A percentile compares a stretch with the other conserved stretches of the same genome.
These are phyloP conservation scores for Eragrostis curvula DNA, from an alignment of 176 grass and related monocot species.

Conservation along the genomic window DNA sequence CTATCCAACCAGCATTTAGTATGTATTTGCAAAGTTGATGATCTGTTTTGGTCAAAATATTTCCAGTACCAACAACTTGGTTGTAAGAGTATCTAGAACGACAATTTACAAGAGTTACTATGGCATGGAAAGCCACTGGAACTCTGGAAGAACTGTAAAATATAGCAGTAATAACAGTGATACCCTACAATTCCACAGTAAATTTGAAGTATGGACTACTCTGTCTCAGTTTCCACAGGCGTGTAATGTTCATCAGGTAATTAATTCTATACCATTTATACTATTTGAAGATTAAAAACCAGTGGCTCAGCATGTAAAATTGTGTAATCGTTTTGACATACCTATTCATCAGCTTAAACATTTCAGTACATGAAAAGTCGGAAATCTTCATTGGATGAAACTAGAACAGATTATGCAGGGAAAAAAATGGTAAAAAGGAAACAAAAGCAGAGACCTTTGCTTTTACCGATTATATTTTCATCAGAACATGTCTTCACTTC, in stretches of 20 bases:
- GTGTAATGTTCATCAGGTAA: no score
- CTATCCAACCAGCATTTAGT: neutral
- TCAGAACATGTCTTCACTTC: slow-evolving; percentile 19
- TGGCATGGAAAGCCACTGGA: no score
- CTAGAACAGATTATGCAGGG: neutral
- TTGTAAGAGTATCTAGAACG: neutral
- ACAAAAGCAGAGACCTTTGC: slow-evolving; percentile 42
- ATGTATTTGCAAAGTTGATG: neutral
- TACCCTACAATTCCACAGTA: neutral
- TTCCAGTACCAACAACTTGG: neutral
- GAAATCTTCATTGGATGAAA: neutral
- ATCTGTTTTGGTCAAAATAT: slow-evolving; percentile 21
- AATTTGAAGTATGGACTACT: neutral
- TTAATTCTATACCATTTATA: neutral
- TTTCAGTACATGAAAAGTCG: neutral
- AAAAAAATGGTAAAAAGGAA: slow-evolving; percentile 14
- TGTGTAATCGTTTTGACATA: neutral
- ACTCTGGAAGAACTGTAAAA: no score
- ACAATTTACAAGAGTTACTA: no score
- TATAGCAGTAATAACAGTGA: no score
- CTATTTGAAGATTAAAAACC: neutral
- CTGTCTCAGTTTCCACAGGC: no score
- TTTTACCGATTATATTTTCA: slow-evolving; percentile 42
- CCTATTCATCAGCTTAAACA: neutral
- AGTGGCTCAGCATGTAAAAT: neutral